phyloP scores from a whole-genome alignment of 2,329 filamentous ascomycete species.

The Microsporum ferrugineum region DNA sequence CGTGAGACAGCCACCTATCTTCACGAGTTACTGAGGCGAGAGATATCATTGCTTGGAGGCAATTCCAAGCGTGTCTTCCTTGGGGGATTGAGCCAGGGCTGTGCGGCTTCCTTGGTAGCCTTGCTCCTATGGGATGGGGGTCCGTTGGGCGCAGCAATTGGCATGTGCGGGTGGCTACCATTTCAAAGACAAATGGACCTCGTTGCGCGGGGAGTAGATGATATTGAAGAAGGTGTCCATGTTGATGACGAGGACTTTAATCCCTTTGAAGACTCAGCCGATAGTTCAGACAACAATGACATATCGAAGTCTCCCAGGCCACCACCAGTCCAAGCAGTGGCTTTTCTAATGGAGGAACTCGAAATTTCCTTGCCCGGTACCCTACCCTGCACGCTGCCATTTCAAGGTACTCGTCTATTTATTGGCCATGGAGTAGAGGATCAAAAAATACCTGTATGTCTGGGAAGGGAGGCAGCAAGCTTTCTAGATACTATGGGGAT shows the following conservation, averaged over 20 bases:
- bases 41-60: background rate
- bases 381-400: background rate
- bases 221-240: background rate
- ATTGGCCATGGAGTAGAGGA: constrained; percentile 36
- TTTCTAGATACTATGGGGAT: constrained; percentile 18
- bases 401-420: constrained; percentile 30
- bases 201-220: background rate
- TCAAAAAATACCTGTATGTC: constrained; percentile 31
- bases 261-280: background rate
- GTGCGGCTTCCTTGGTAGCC: constrained; percentile 36
- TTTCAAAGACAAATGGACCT: constrained; percentile 20
- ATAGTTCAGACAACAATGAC: background rate
- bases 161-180: constrained; percentile 40
- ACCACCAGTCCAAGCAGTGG: background rate
- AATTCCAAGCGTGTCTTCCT: constrained; percentile 35
- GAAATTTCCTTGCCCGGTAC: background rate
- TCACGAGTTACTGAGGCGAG: background rate
- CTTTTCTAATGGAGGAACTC: background rate
- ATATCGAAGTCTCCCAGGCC: background rate
- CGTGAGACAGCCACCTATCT: background rate
- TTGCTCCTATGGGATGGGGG: constrained; percentile 23
- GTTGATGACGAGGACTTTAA: background rate
- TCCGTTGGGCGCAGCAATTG: constrained; percentile 34
- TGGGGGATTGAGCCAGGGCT: constrained; percentile 45
- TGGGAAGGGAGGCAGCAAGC: constrained; percentile 20